Conservation (phyloP, 805 yeast genomes). For the Starmerella etchellsii region DNA sequence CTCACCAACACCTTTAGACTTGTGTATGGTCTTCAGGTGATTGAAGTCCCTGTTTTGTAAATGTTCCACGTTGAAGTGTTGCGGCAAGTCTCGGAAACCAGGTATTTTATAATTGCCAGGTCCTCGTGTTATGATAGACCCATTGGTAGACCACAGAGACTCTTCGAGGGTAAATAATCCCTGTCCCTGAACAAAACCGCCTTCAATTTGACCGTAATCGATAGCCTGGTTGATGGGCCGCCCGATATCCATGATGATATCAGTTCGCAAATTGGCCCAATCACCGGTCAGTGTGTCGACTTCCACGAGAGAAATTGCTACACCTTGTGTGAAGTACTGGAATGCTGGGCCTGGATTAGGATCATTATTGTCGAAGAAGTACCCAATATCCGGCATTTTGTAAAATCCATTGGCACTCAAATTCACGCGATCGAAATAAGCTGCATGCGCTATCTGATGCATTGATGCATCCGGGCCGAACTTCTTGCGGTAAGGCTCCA, state of each 20-base stretch:
- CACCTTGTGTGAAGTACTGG: conserved; percentile 37
- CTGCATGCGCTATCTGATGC: conserved; percentile 32
- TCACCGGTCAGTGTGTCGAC: conserved; percentile 39
- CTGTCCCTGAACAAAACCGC: conserved; percentile 39
- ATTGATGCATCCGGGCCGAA: conserved; percentile 31
- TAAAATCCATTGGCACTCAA: conserved; percentile 39
- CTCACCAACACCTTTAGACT: conserved; percentile 39
- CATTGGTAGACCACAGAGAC: conserved; percentile 35
- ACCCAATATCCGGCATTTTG: conserved; percentile 40
- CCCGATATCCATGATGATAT: conserved; percentile 39
- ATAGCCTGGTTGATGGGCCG: conserved; percentile 38
- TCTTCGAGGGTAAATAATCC: conserved; percentile 40
- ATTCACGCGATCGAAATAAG: conserved; percentile 36
- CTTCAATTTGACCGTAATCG: conserved; percentile 40
- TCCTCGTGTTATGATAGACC: conserved; percentile 35
- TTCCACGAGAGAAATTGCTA: conserved; percentile 33
- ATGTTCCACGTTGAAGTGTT: conserved; percentile 33
- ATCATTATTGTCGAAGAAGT: conserved; percentile 28
- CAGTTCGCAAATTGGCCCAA: conserved; percentile 33
- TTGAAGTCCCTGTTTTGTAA: conserved; percentile 32
- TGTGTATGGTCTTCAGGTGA: conserved; percentile 34
- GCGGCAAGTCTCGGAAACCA: conserved; percentile 38
- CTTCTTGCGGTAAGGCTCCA: conserved; percentile 30
- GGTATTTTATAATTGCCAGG: conserved; percentile 41
- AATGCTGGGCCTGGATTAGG: conserved; percentile 36